These are phyloP conservation scores for Alternaria infectoria DNA, from an alignment of 2,329 filamentous ascomycete genomes.

Conservation along the genomic window DNA sequence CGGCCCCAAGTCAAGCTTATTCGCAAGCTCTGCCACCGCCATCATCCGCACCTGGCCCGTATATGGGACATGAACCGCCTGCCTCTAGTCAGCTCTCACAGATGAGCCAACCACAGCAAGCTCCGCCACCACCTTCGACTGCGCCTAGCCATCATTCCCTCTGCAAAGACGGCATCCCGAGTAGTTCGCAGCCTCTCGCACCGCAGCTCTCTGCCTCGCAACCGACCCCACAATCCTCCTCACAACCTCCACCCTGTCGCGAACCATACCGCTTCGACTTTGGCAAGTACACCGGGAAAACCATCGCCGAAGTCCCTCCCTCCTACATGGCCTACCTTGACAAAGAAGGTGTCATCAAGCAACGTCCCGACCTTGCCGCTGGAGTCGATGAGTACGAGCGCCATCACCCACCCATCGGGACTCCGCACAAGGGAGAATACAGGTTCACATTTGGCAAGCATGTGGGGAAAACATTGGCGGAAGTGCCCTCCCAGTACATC, in stretches of 20 bases:
- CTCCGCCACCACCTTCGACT: background rate
- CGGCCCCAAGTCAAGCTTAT: fast-evolving
- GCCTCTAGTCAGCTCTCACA: background rate
- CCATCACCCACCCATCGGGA: background rate
- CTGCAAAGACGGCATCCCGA: background rate
- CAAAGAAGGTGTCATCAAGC: too few relatives aligned
- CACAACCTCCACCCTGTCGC: background rate
- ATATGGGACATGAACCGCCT: background rate
- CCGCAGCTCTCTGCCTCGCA: background rate
- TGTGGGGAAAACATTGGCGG: background rate
- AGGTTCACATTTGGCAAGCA: background rate
- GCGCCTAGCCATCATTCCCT: background rate
- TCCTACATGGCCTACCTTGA: too few relatives aligned
- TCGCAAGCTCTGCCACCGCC: background rate
- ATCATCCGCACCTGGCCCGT: too few relatives aligned
- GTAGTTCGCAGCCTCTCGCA: background rate
- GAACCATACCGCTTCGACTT: background rate
- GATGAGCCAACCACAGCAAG: background rate
- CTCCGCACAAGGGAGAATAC: background rate
- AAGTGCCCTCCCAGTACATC: background rate
- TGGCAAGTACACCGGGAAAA: background rate
- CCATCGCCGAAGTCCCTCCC: background rate
- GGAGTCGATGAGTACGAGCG: background rate
- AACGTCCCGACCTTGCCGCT: too few relatives aligned
- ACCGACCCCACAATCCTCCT: background rate